Conservation (phyloP, 495 filamentous ascomycete species). For the Staphylotrichum tortipilum region DNA sequence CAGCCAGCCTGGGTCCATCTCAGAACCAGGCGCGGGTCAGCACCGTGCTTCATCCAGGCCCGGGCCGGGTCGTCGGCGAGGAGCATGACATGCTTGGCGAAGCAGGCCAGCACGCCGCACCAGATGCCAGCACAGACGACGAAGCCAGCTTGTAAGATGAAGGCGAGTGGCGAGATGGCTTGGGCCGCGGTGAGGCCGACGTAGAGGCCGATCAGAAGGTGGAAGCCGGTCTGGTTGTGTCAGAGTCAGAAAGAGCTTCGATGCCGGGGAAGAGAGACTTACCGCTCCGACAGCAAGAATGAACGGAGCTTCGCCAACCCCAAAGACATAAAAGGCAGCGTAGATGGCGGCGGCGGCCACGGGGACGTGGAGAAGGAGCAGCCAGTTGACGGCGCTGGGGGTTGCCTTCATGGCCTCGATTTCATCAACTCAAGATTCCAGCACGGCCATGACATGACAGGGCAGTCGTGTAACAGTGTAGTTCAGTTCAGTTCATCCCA, state of each 20-base stretch:
- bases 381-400: slow-evolving; percentile 13
- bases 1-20: slow-evolving; percentile 20
- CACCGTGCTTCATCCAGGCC: not conserved
- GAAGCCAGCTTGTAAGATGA: slow-evolving; percentile 6
- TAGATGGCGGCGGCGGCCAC: slow-evolving; percentile 18
- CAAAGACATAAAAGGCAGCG: slow-evolving; percentile 17
- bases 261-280: not conserved
- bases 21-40: not conserved
- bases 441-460: not conserved
- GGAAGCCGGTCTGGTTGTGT: slow-evolving; percentile 10
- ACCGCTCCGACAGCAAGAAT: slow-evolving; percentile 20
- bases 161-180: slow-evolving; percentile 5
- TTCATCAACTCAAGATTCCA: too few species aligned
- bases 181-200: slow-evolving; percentile 8
- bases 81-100: slow-evolving; percentile 6
- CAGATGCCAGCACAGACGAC: slow-evolving; percentile 15
- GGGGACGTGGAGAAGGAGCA: slow-evolving; percentile 17
- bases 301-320: slow-evolving; percentile 9
- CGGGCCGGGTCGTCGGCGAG: not conserved
- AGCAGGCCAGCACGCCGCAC: slow-evolving; percentile 15
- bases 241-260: not conserved
- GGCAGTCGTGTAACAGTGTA: too few species aligned
- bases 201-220: slow-evolving; percentile 17
- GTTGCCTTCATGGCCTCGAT: slow-evolving; percentile 2
- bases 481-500: not conserved